These are phyloP conservation scores for Cyamopsis tetragonoloba DNA, from an alignment of 306 rosid species.

Conservation along the genomic window DNA sequence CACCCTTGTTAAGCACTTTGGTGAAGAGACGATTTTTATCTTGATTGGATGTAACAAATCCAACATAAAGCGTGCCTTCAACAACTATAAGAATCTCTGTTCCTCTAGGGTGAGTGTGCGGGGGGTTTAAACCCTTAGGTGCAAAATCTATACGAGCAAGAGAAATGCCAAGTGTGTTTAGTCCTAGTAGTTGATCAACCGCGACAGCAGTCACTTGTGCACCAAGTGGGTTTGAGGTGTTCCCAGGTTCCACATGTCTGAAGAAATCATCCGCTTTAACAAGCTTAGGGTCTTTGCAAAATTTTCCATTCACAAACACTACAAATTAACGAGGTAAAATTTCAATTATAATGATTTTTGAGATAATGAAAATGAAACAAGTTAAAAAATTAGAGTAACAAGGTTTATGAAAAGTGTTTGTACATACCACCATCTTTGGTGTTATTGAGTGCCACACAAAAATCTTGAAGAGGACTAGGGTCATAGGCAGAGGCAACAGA, in stretches of 20 bases:
- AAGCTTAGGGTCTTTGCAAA: conserved; percentile 32
- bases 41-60: conserved; percentile 17
- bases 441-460: conserved; percentile 9
- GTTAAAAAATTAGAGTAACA: neutral
- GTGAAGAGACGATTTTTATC: neutral
- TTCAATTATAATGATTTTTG: no score
- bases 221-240: neutral
- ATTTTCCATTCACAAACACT: conserved; percentile 41
- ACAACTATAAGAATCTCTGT: conserved; percentile 21
- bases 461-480: conserved; percentile 31
- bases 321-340: neutral
- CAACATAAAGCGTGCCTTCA: conserved; percentile 29
- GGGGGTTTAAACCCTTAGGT: neutral
- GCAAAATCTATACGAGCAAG: neutral
- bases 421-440: neutral
- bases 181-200: neutral
- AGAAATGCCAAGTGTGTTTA: conserved; percentile 24
- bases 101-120: conserved; percentile 6
- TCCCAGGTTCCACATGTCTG: neutral
- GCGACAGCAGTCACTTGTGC: neutral
- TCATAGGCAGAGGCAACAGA: conserved; percentile 28
- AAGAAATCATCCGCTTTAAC: conserved; percentile 32
- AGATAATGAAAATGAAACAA: no score
- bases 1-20: no score
- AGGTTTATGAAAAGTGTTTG: neutral